Percentiles rank a stretch among this genome's conserved stretches.
These are phyloP conservation scores for Phytopythium montanum DNA, from an alignment of 352 stramenopile species.

Conservation along the genomic window DNA sequence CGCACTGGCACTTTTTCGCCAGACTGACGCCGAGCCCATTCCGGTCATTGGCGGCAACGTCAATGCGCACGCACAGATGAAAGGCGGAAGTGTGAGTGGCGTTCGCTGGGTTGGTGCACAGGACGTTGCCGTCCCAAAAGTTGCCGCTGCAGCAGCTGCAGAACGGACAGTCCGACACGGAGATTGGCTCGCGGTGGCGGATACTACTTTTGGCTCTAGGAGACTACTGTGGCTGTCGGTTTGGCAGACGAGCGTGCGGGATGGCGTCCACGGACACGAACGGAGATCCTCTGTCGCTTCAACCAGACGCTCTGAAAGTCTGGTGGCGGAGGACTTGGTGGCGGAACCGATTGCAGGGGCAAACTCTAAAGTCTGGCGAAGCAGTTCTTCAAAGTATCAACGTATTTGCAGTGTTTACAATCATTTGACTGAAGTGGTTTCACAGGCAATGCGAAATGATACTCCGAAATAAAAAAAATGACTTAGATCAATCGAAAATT, in stretches of 20 bases:
- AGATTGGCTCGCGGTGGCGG: constrained; percentile 1
- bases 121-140: neutral
- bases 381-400: no score
- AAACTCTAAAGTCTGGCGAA: no score
- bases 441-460: no score
- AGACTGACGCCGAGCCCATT: neutral
- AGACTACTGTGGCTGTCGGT: constrained; percentile 16
- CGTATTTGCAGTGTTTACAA: no score
- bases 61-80: no score
- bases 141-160: neutral
- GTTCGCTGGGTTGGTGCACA: neutral
- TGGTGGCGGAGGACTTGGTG: no score
- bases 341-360: no score
- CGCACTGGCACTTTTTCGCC: neutral
- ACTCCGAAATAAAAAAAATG: no score
- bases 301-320: neutral
- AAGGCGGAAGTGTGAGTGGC: no score
- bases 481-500: no score
- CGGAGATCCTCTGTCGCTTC: neutral
- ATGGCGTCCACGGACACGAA: neutral
- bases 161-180: constrained; percentile 2
- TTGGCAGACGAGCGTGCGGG: constrained; percentile 18
- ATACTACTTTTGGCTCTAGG: constrained; percentile 19
- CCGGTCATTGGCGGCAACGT: neutral
- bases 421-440: no score